Base-by-base conservation (phyloP, 495 filamentous ascomycete species). In the Friedmanniomyces endolithicus region DNA sequence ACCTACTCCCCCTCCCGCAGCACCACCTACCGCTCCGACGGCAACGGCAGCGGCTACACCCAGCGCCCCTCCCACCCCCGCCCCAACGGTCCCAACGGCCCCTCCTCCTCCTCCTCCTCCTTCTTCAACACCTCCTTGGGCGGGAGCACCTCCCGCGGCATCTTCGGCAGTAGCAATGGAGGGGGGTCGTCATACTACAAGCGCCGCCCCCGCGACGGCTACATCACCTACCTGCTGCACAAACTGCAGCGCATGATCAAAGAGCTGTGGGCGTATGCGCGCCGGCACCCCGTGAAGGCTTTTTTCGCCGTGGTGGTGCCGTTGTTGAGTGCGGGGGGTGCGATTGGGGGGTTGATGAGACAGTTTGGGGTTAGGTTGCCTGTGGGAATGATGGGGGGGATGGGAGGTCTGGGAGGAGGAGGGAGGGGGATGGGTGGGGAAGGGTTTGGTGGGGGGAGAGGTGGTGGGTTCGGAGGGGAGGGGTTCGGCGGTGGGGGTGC, bases 251-350 rank as follows among this genome's bases (percentile, higher is more conserved):
- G 81, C 24, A 72, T 90, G 27, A 66, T 94, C 27, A 83, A 84
- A 52, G 80, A 89, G 59, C 77, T 94, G 12, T 75, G 77, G 60
- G 75, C 79, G 65, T 94, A 88, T 67, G 83, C 84, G 52, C 80
- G 85, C 63, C 73, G 78, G 8, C 80, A 95, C 65, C 89, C 89
- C 0, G 61, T 87, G 59, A 92, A 90, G 69, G 83, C 90, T 1
- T 81, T 94, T 68, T 79, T 90, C 73, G 74, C 92, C 17, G 83
- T 94, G 29, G 78, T 94, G 50, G 76, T 94, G 74, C 89, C 89
- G 19, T 73, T 96, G 45, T 71, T 95, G 53, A 87, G 83, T 0
- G 59, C 57, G 11, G 86, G 86, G 48, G 89, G 89, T 6, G 82
- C 86, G 24, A 68, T 96, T 62, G 77, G 78, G 2, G 82, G 80